Base-by-base conservation (phyloP, 306 rosid genomes). In the Cucurbita ficifolia region DNA sequence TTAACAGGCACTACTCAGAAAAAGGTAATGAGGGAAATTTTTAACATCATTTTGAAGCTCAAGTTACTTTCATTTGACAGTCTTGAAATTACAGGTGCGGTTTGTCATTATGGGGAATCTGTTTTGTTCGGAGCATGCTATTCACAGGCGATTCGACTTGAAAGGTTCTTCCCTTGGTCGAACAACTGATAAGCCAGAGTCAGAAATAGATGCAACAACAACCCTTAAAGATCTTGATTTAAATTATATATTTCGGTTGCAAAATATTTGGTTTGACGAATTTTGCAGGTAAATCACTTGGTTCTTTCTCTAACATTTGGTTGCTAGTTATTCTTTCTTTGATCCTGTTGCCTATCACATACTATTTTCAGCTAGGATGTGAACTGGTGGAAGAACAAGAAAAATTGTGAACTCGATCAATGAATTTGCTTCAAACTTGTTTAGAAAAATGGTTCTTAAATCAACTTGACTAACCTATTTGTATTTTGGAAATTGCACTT, bases 141-240 rank as follows among this genome's bases (percentile, higher is more conserved):
- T 94, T 72, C 98, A 94, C 36, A 79, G 88, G 75, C 87, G 98
- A 70, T 94, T 94, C 36, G 98, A 94, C 77, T 80, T 94, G 63
- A 94, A 94, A 87, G 98, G 98, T 72, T 94, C 98, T 10, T 87
- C 98, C 55, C 91, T 86, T 51, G 98, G 98, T 68, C 96, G 98
- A 53, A 78, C 80, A 33, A 88, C 98, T 0, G 84, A 86, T 69
- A 94, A 90, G 84, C 95, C 95, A 0, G 95, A 84, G 79, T 36
- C 87, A 38, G 92, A 90, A 72, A 86, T 87, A 68, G 92, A 89
- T 51, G 87, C 96, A 62, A 90, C 95, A 18, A 94, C 96, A 72
- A 94, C 96, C 33, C 98, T 94, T 43, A 94, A 94, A 71, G 97
- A 94, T 74, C 98, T 94, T 14, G 98, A 94, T 71, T 86, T 94